phyloP scores from a whole-genome alignment of 2,329 filamentous ascomycete genomes.

The Pseudogymnoascus sp. region DNA sequence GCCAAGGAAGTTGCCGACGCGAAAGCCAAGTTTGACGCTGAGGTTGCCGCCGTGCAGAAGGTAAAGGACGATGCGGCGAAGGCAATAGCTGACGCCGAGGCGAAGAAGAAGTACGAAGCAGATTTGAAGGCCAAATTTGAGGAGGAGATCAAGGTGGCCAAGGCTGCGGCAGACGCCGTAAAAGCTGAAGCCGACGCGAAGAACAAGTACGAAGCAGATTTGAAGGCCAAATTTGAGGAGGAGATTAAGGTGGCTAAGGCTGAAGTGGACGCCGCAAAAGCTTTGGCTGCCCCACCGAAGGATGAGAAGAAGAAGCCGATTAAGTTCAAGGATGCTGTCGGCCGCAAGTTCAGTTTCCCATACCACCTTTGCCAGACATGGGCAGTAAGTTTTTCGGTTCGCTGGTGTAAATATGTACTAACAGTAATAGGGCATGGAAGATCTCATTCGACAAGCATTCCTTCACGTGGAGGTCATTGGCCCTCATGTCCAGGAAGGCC shows the following conservation, averaged over 20 bases:
- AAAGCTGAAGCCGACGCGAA: conserved; percentile 19
- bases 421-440: conserved; percentile 64
- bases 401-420: conserved; percentile 19
- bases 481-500: conserved; percentile 65
- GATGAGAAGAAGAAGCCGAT: conserved; percentile 54
- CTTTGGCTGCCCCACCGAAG: conserved; percentile 25
- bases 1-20: conserved; percentile 35
- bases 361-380: conserved; percentile 78
- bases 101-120: conserved; percentile 9
- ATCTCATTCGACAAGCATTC: conserved; percentile 78
- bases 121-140: conserved; percentile 27
- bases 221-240: conserved; percentile 27
- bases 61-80: conserved; percentile 28
- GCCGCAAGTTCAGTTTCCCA: conserved; percentile 86
- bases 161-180: conserved; percentile 29
- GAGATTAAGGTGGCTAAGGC: conserved; percentile 25
- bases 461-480: conserved; percentile 68
- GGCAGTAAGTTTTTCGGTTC: conserved; percentile 48
- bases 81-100: not conserved
- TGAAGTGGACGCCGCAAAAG: conserved; percentile 30
- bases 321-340: conserved; percentile 84
- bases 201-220: conserved; percentile 7
- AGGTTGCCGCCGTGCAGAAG: conserved; percentile 34
- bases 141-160: conserved; percentile 21
- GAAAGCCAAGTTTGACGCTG: conserved; percentile 39